phyloP scores from a whole-genome alignment of 768 basidiomycete genomes.

The Chalciporus piperatus region DNA sequence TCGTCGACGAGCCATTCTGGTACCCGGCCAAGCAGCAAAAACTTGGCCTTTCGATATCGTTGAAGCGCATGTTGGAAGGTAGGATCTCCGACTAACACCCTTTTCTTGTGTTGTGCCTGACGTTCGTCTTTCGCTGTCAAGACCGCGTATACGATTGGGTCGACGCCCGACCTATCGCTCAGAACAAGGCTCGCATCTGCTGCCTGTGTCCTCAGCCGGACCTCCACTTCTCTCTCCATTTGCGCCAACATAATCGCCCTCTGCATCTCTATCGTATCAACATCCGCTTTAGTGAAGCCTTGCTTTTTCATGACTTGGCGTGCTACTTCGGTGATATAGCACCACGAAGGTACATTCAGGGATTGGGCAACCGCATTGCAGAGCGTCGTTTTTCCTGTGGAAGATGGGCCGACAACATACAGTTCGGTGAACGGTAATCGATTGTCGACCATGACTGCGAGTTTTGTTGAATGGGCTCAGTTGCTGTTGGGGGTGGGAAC shows the following conservation, averaged over 20 bases:
- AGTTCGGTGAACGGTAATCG: conserved; percentile 19
- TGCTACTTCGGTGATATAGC: conserved; percentile 60
- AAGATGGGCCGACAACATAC: conserved; percentile 56
- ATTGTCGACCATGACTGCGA: conserved; percentile 15
- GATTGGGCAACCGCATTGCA: conserved; percentile 49
- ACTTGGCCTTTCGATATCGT: conserved; percentile 44
- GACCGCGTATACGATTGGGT: conserved; percentile 61
- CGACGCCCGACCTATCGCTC: conserved; percentile 64
- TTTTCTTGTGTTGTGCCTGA: conserved; percentile 36
- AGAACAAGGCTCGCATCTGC: conserved; percentile 36
- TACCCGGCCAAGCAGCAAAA: conserved; percentile 56
- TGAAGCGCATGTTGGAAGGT: conserved; percentile 43
- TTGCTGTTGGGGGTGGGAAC: conserved; percentile 18
- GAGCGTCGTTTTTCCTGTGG: conserved; percentile 70
- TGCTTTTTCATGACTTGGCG: conserved; percentile 50
- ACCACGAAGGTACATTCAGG: conserved; percentile 36
- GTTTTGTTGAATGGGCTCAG: conserved; percentile 1
- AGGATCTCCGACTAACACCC: conserved; percentile 32
- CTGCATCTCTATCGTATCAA: conserved; percentile 58
- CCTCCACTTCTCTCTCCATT: conserved; percentile 40
- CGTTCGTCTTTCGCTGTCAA: conserved; percentile 40
- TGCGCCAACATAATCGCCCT: conserved; percentile 59
- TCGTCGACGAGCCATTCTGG: conserved; percentile 63
- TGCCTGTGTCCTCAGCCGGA: conserved; percentile 9
- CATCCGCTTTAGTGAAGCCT: conserved; percentile 53